Base-by-base conservation (phyloP, 1,284 basidiomycete species). In the Agroathelia rolfsii region DNA sequence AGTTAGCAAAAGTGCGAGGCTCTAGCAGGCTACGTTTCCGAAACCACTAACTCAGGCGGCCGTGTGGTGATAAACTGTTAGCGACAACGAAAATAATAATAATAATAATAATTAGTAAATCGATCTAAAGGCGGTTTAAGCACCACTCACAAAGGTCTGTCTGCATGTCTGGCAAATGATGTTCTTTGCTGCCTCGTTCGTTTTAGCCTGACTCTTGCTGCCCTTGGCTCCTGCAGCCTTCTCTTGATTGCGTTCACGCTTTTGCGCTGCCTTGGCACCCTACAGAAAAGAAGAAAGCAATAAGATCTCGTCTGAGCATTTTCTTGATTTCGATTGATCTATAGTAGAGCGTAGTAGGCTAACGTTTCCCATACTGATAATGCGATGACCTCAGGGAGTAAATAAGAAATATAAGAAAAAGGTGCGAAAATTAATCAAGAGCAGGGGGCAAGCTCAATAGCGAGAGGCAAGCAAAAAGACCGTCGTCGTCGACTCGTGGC, bases 261-360 rank as follows among this genome's bases (percentile, higher is more conserved):
- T 85, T 58, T 87, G 82, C 46, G 68, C 65, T 39, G 84, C 82
- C 65, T 82, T 87, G 18, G 83, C 80, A 58, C 83, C 82, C 82
- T 86, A 43, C 24, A 43, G 27, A 34, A 6, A 33, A 25, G 16
- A 36, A 13, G 6, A n/a, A 20, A 12, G 5, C 22, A 14, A 30
- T 16, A 34, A 28, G 26, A 35, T 43, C n/a, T 15, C 15, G 38
- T 34, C 12, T 42, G 9, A 47, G 32, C 17, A 25, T 22, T 12
- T 9, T 18, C 6, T n/a, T 18, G 15, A 3, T 27, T 16, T 14
- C 10, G 14, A n/a, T n/a, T 2, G 27, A 9, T 19, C 2, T 3
- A 2, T 33, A 7, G 21, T 27, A 20, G 25, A 27, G 25, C 20
- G 20, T 22, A 26, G 22, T 27, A 12, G 29, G 24, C 68, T 37